A percentile compares a stretch with the other conserved stretches of the same genome.
phyloP scores from a whole-genome alignment of 2,329 filamentous ascomycete species.

The Colletotrichum euphorbiae region DNA sequence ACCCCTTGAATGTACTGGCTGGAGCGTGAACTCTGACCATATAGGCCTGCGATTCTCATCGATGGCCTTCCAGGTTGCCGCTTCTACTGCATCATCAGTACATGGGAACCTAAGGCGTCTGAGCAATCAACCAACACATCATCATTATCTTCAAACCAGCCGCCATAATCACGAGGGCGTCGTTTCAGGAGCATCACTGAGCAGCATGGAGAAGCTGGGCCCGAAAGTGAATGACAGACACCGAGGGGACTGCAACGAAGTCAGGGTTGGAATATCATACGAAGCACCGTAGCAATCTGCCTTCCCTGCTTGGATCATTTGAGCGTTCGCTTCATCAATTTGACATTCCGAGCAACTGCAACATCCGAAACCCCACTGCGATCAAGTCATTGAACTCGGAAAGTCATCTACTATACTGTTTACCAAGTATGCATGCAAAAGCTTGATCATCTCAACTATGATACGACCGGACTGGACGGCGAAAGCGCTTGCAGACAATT shows the following conservation, averaged over 20 bases:
- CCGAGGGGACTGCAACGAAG: slow-evolving; percentile 4
- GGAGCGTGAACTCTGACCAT: slow-evolving; percentile 5
- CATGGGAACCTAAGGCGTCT: neutral
- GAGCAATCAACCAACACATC: neutral
- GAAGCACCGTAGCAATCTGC: slow-evolving; percentile 27
- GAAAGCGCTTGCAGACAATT: neutral
- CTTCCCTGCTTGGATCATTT: slow-evolving; percentile 18
- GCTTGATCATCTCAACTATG: no score
- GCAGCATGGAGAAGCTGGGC: slow-evolving; percentile 6
- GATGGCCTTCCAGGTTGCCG: slow-evolving; percentile 1
- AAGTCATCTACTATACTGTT: no score
- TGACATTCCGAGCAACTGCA: neutral
- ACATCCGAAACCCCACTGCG: no score
- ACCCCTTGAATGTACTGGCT: slow-evolving; percentile 21
- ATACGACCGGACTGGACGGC: no score
- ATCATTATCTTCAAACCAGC: neutral
- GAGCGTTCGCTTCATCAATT: slow-evolving; percentile 5
- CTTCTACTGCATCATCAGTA: slow-evolving; percentile 7
- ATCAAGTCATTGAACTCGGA: no score
- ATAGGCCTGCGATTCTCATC: slow-evolving; percentile 9
- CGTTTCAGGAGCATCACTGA: neutral
- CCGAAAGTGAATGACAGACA: neutral
- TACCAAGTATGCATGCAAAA: no score
- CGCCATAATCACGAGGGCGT: neutral
- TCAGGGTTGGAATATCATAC: slow-evolving; percentile 3